These are phyloP conservation scores for Syncephalastrum contaminatum DNA, from an alignment of 371 early-diverging fungal genomes.

Conservation along the genomic window DNA sequence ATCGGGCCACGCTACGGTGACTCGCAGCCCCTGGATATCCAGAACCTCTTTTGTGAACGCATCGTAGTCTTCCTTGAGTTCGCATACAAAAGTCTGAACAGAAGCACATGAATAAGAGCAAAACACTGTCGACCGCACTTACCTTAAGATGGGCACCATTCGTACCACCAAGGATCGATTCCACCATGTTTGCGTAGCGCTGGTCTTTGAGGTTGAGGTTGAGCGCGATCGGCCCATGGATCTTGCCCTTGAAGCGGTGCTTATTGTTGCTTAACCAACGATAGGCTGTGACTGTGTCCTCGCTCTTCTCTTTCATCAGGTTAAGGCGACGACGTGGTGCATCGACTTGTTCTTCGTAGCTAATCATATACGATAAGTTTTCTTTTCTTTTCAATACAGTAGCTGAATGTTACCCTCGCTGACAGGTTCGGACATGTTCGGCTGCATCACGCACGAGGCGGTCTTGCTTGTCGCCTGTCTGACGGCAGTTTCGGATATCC, in stretches of 20 bases:
- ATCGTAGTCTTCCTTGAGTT: slow-evolving; percentile 76
- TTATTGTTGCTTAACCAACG: slow-evolving; percentile 68
- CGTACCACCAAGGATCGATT: slow-evolving; percentile 48
- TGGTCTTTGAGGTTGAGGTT: slow-evolving; percentile 66
- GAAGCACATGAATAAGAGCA: neutral
- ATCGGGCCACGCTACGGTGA: slow-evolving; percentile 60
- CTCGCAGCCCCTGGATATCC: slow-evolving; percentile 56
- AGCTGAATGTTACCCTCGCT: slow-evolving; percentile 18
- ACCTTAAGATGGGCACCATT: slow-evolving; percentile 43
- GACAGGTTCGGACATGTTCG: slow-evolving; percentile 4
- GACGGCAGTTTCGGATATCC: neutral
- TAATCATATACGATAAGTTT: slow-evolving; percentile 7
- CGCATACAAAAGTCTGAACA: slow-evolving; percentile 75
- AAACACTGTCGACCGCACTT: slow-evolving; percentile 9
- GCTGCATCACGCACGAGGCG: too few relatives aligned
- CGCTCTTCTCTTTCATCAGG: slow-evolving; percentile 35
- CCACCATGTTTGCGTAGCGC: slow-evolving; percentile 64
- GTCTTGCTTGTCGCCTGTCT: too few relatives aligned
- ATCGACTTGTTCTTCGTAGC: slow-evolving; percentile 58
- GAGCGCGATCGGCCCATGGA: slow-evolving; percentile 75
- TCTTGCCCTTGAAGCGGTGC: slow-evolving; percentile 58
- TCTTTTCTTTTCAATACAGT: too few relatives aligned
- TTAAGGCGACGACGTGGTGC: slow-evolving; percentile 46
- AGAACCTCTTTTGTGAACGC: slow-evolving; percentile 58
- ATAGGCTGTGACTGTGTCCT: slow-evolving; percentile 57